Base-by-base conservation (phyloP, 192 early-diverging fungal genomes). In the Powellomyces hirtus region DNA sequence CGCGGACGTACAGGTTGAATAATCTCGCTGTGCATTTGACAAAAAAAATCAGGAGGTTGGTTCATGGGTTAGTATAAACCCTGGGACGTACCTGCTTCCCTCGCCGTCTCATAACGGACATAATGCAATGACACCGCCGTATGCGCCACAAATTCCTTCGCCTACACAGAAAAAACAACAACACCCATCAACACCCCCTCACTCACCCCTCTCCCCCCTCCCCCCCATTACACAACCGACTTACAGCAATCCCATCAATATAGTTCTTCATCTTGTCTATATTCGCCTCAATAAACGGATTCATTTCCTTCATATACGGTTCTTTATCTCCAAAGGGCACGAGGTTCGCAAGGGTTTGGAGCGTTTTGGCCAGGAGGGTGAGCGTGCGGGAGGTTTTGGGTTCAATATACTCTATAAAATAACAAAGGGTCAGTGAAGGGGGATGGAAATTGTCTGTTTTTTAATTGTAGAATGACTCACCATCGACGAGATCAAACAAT, bases 321-420 rank as follows among this genome's bases (percentile, higher is more conserved):
- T 76, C 75, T 53, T 76, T 76, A 1, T 62, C 57, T 16, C 75
- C 75, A 75, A 80, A 80, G 6, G 63, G 33, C 4, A 67, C 64
- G 37, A 80, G 71, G 45, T 79, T 80, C 1, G 79, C 79, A 18
- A 80, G 49, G 38, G 78, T 81, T 45, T 80, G 79, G 30, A 81
- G 38, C 16, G 59, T 75, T 55, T 80, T 80, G 38, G 78, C 79
- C 29, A 79, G 52, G 1, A 80, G 45, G 0, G 76, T 79, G n/a
- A 80, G 60, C 4, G 69, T 80, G 14, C 79, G 65, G 0, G 31
- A 49, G 10, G 68, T 53, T 46, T 45, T 74, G 20, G 66, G 44
- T 35, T 79, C 77, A 24, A 71, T n/a, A 24, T 63, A 77, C 52
- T 67, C 73, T 72, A n/a, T n/a, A n/a, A 1, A n/a, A n/a, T n/a